These are phyloP conservation scores for Lodderomyces oxycetoniae DNA, from an alignment of 1,139 yeast species.

Conservation along the genomic window DNA sequence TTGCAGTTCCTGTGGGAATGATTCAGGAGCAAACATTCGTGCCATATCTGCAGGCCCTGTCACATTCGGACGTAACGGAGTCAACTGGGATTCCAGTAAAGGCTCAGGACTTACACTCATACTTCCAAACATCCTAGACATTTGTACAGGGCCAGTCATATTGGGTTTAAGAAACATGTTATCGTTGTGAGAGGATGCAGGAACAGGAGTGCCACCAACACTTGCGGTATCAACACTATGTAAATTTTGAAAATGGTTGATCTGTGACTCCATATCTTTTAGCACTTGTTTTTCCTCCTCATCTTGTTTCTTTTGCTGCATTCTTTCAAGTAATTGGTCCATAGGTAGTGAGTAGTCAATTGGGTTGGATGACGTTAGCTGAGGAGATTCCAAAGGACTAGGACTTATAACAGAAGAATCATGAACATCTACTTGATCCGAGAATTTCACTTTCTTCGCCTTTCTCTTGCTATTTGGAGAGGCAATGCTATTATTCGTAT, in stretches of 20 bases:
- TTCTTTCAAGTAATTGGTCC: slow-evolving; percentile 58
- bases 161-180: slow-evolving; percentile 37
- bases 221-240: slow-evolving; percentile 61
- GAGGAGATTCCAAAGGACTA: slow-evolving; percentile 25
- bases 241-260: slow-evolving; percentile 61
- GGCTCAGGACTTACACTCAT: slow-evolving; percentile 1
- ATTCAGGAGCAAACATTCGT: slow-evolving; percentile 24
- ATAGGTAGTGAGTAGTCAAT: slow-evolving; percentile 65
- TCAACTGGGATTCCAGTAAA: slow-evolving; percentile 15
- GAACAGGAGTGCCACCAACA: slow-evolving; percentile 51
- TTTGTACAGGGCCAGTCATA: slow-evolving; percentile 52
- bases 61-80: slow-evolving; percentile 33
- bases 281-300: slow-evolving; percentile 58
- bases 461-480: slow-evolving; percentile 26
- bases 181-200: slow-evolving; percentile 8
- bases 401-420: slow-evolving; percentile 13
- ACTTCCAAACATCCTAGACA: slow-evolving; percentile 23
- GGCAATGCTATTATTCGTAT: slow-evolving; percentile 7
- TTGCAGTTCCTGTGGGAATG: slow-evolving; percentile 7
- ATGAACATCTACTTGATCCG: slow-evolving; percentile 54
- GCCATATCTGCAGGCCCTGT: slow-evolving; percentile 42
- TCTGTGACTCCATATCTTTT: slow-evolving; percentile 62
- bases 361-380: slow-evolving; percentile 15
- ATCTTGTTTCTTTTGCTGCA: slow-evolving; percentile 18
- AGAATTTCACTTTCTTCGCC: slow-evolving; percentile 62